A percentile compares a stretch with the other conserved stretches of the same genome.
Evolutionary conservation across 768 basidiomycete species (phyloP).

Genomic region (Leccinellum rugosiceps): DNA sequence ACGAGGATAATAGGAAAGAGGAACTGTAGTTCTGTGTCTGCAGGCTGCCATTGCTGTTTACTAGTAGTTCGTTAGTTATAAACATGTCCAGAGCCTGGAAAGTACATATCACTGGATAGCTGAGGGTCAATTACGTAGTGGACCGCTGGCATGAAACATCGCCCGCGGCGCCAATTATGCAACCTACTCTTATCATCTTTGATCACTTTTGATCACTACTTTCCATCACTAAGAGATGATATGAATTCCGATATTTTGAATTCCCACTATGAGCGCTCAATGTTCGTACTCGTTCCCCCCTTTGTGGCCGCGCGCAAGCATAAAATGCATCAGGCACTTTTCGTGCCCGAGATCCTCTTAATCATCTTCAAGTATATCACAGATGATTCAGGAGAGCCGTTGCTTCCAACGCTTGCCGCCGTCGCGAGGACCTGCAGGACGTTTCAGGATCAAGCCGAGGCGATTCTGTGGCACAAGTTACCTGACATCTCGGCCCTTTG

Average conservation of each 20-base stretch:
- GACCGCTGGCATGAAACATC: not conserved
- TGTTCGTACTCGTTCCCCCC: constrained; percentile 8
- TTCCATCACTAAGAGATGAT: too few relatives aligned
- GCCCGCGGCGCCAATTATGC: not conserved
- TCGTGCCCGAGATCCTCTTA: constrained; percentile 21
- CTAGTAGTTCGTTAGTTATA: not conserved
- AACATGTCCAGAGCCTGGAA: not conserved
- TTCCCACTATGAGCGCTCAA: not conserved
- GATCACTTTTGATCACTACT: too few relatives aligned
- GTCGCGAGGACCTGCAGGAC: constrained; percentile 27
- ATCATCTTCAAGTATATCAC: constrained; percentile 20
- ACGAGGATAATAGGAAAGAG: constrained; percentile 26
- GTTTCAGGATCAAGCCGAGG: constrained; percentile 20
- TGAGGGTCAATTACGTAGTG: not conserved
- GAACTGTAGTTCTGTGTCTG: constrained; percentile 21
- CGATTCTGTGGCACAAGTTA: constrained; percentile 22
- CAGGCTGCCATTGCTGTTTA: not conserved
- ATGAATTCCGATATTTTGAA: not conserved
- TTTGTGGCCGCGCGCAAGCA: not conserved
- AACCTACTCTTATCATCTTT: too few relatives aligned
- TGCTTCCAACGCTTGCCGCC: constrained; percentile 18
- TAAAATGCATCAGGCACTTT: constrained; percentile 15
- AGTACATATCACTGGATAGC: not conserved
- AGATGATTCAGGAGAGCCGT: constrained; percentile 13
- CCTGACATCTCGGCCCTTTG: constrained; percentile 10